Evolutionary conservation across 2,329 filamentous ascomycete genomes (phyloP).

Genomic region (Periconia macrospinosa): DNA sequence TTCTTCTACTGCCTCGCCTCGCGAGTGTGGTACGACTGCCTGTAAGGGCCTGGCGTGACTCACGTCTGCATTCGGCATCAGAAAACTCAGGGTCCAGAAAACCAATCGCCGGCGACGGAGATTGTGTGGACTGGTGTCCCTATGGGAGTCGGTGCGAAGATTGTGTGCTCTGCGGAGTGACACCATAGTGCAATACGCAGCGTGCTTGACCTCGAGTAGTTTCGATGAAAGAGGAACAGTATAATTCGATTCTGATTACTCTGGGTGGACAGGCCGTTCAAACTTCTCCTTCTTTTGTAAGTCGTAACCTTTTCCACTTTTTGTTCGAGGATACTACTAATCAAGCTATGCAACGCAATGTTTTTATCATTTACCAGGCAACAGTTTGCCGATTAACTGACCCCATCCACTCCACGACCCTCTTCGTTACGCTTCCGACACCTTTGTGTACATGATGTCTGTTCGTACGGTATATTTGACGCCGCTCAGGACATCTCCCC

Average conservation of each 20-base stretch:
- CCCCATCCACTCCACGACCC: neutral
- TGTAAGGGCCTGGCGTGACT: slow-evolving; percentile 86
- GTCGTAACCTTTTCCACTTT: slow-evolving; percentile 31
- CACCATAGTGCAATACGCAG: slow-evolving; percentile 97
- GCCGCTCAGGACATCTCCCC: slow-evolving; percentile 57
- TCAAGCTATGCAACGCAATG: neutral
- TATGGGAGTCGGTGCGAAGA: slow-evolving; percentile 96
- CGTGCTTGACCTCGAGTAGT: slow-evolving; percentile 59
- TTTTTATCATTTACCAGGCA: neutral
- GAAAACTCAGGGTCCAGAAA: slow-evolving; percentile 71
- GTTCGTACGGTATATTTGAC: slow-evolving; percentile 60
- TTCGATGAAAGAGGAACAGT: slow-evolving; percentile 51
- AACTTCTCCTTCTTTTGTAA: slow-evolving; percentile 54
- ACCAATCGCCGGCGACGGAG: slow-evolving; percentile 21
- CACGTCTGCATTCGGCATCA: slow-evolving; percentile 86
- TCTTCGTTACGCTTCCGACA: slow-evolving; percentile 12
- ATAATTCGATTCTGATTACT: slow-evolving; percentile 94
- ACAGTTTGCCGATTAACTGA: neutral
- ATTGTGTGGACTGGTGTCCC: slow-evolving; percentile 51
- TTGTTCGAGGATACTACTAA: slow-evolving; percentile 48
- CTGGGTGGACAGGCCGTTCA: slow-evolving; percentile 78
- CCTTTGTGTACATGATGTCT: slow-evolving; percentile 56
- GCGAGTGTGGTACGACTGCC: slow-evolving; percentile 61
- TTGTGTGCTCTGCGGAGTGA: slow-evolving; percentile 72
- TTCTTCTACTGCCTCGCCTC: slow-evolving; percentile 45